phyloP scores from a whole-genome alignment of 768 basidiomycete species.

The Suillus sp. region DNA sequence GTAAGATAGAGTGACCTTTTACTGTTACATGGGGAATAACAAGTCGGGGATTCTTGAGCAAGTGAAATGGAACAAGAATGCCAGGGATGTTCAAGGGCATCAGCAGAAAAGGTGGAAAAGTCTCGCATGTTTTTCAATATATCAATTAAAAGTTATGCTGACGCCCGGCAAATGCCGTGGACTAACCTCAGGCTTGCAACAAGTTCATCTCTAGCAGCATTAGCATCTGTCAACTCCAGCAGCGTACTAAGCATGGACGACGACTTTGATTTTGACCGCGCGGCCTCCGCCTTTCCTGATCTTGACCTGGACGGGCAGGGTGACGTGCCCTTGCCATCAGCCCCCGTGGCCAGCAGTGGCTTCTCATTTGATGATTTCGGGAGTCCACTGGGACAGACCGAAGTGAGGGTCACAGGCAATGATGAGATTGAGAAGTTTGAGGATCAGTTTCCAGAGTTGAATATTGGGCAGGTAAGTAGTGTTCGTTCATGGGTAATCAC shows the following conservation, averaged over 20 bases:
- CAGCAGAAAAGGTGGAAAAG: background rate
- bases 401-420: conserved; percentile 81
- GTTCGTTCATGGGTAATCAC: background rate
- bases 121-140: background rate
- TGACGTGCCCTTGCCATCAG: conserved; percentile 50
- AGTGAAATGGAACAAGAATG: conserved; percentile 68
- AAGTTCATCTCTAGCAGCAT: background rate
- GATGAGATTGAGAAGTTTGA: conserved; percentile 87
- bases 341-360: conserved; percentile 37
- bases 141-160: background rate
- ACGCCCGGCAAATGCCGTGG: conserved; percentile 1
- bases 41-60: conserved; percentile 65
- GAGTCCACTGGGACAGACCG: conserved; percentile 40
- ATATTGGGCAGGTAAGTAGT: conserved; percentile 44
- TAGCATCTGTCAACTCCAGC: background rate
- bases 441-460: conserved; percentile 82
- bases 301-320: conserved; percentile 71
- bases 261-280: conserved; percentile 79
- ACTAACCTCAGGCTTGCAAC: background rate
- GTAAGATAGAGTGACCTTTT: conserved; percentile 51
- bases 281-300: conserved; percentile 84
- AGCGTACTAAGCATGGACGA: conserved; percentile 34
- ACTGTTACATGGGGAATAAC: conserved; percentile 66
- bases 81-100: conserved; percentile 82
- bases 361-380: conserved; percentile 75